These are phyloP conservation scores for Limonium bicolor DNA, from an alignment of 148 eudicot genomes.

Conservation along the genomic window DNA sequence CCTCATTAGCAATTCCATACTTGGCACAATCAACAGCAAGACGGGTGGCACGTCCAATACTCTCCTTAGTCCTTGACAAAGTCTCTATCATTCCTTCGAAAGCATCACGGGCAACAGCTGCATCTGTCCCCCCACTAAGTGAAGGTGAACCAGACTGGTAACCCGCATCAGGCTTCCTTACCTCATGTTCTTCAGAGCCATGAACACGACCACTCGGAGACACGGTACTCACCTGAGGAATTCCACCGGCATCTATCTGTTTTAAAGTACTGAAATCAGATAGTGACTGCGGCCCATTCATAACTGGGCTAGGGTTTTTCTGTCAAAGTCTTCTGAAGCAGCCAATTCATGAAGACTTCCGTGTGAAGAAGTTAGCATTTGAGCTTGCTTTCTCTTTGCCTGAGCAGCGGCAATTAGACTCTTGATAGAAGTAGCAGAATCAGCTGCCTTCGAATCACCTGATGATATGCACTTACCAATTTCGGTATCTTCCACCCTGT, in stretches of 20 bases:
- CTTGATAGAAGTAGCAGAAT: conserved; percentile 54
- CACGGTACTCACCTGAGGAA: conserved; percentile 17
- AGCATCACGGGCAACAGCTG: conserved; percentile 97
- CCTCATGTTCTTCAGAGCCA: conserved; percentile 45
- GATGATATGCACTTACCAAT: conserved; percentile 21
- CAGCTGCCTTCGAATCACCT: conserved; percentile 28
- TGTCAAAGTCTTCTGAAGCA: conserved; percentile 11
- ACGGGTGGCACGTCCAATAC: conserved; percentile 97
- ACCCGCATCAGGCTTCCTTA: conserved; percentile 42
- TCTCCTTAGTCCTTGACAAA: conserved; percentile 88
- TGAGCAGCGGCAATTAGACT: conserved; percentile 87
- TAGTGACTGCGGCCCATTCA: conserved; percentile 19
- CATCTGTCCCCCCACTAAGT: conserved; percentile 85
- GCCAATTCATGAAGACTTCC: too few relatives aligned
- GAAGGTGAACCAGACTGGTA: conserved; percentile 39
- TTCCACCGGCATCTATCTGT: conserved; percentile 22
- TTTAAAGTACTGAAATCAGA: conserved; percentile 20
- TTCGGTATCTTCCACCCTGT: conserved; percentile 34
- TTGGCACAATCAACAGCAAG: conserved; percentile 98
- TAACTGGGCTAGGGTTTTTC: conserved; percentile 33
- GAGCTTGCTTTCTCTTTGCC: conserved; percentile 62
- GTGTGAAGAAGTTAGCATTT: conserved; percentile 22
- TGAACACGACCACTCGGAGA: conserved; percentile 33
- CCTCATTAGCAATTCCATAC: conserved; percentile 90
- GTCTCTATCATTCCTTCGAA: conserved; percentile 99